Conservation (phyloP, 139 green algal species). For the Nannochloris sp. region DNA sequence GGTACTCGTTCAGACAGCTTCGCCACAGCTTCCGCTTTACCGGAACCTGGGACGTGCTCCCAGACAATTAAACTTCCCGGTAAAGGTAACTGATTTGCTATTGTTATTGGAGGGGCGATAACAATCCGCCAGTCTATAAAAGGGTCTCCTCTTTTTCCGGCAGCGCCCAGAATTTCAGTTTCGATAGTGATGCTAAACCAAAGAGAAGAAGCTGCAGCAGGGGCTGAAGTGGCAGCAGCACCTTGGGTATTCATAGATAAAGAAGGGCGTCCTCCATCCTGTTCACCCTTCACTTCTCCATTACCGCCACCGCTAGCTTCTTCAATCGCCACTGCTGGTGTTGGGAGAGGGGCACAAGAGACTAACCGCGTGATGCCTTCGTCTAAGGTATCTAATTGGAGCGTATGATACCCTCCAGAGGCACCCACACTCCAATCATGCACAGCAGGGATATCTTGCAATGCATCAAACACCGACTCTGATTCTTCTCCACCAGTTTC, state of each 20-base stretch:
- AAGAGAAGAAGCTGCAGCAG: conserved; percentile 6
- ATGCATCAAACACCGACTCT: too few relatives aligned
- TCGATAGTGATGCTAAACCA: conserved; percentile 66
- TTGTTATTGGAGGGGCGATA: conserved; percentile 52
- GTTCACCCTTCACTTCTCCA: background rate
- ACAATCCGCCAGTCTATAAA: conserved; percentile 66
- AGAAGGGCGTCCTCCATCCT: conserved; percentile 21
- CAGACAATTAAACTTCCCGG: conserved; percentile 46
- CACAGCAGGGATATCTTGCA: too few relatives aligned
- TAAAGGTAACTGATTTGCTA: conserved; percentile 76
- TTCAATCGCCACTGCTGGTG: background rate
- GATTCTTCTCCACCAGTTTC: background rate
- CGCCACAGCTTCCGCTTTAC: conserved; percentile 15
- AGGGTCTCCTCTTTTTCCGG: background rate
- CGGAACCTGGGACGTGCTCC: conserved; percentile 34
- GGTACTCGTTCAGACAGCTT: conserved; percentile 38
- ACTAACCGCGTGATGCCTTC: conserved; percentile 56
- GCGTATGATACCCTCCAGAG: conserved; percentile 19
- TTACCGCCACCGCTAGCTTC: too few relatives aligned
- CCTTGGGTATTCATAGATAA: background rate
- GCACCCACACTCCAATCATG: conserved; percentile 51
- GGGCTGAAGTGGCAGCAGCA: background rate
- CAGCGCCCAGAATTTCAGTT: conserved; percentile 16
- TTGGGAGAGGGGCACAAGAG: conserved; percentile 22
- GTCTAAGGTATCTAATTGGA: conserved; percentile 50